Conservation (phyloP, 1,284 basidiomycete species). For the Pseudozyma sp. region DNA sequence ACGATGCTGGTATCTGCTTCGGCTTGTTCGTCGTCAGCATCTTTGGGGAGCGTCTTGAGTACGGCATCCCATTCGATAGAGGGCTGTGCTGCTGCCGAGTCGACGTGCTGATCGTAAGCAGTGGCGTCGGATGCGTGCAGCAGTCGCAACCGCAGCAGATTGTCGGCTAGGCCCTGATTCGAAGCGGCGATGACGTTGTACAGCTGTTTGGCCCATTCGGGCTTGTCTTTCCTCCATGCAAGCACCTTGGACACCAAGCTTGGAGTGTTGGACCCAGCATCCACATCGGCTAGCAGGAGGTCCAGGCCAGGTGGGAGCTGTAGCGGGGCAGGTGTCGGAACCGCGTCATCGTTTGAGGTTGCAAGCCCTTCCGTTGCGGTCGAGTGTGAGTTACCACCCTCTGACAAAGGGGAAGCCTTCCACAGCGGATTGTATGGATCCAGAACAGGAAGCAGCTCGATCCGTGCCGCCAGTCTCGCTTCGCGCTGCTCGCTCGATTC, state of each 20-base stretch:
- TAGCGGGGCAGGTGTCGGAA: constrained; percentile 56
- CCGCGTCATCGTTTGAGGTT: constrained; percentile 10
- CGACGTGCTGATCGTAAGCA: constrained; percentile 60
- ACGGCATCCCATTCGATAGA: constrained; percentile 45
- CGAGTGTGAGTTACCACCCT: constrained; percentile 24
- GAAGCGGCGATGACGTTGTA: constrained; percentile 61
- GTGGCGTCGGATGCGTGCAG: constrained; percentile 47
- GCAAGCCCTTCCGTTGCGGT: constrained; percentile 60
- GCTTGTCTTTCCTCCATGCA: constrained; percentile 59
- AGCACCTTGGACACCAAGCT: constrained; percentile 64
- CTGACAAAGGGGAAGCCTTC: constrained; percentile 51
- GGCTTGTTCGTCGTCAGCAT: constrained; percentile 10
- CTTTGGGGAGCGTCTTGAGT: constrained; percentile 26
- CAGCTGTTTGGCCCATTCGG: constrained; percentile 65
- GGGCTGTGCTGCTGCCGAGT: constrained; percentile 59
- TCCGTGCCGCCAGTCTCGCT: constrained; percentile 18
- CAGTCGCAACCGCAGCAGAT: constrained; percentile 55
- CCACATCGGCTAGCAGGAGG: constrained; percentile 65
- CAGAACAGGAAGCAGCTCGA: constrained; percentile 45
- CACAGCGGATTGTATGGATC: constrained; percentile 61
- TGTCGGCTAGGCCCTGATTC: constrained; percentile 63
- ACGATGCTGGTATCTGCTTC: constrained; percentile 4
- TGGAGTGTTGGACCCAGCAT: constrained; percentile 66
- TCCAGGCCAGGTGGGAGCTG: constrained; percentile 61
- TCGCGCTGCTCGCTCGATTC: constrained; percentile 19